Percentiles rank a stretch among this genome's conserved stretches.
Evolutionary conservation across 2,329 filamentous ascomycete genomes (phyloP).

Genomic region (Ilyonectria robusta): DNA sequence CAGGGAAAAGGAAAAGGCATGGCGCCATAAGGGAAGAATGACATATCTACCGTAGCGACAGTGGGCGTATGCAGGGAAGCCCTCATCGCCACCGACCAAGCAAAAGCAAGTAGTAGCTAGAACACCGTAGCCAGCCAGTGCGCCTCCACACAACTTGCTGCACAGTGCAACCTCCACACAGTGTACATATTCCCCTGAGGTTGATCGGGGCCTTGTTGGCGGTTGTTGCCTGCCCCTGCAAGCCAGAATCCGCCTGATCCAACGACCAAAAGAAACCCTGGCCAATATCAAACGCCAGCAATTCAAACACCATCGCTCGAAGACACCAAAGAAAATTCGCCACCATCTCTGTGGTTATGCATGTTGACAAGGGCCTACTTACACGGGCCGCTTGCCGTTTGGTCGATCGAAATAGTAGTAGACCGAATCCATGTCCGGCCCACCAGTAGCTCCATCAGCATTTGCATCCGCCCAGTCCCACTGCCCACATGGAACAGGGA

Average conservation of each 20-base stretch:
- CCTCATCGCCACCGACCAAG: conserved; percentile 2
- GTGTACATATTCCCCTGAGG: conserved; percentile 18
- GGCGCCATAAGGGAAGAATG: conserved; percentile 14
- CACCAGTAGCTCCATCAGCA: conserved; percentile 35
- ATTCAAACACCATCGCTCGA: conserved; percentile 11
- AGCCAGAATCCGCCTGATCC: conserved; percentile 2
- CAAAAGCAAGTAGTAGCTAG: neutral
- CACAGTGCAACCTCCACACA: conserved; percentile 27
- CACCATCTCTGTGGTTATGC: neutral
- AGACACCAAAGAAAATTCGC: neutral
- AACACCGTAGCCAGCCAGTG: conserved; percentile 10
- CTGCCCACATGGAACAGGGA: conserved; percentile 42
- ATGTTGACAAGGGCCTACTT: neutral
- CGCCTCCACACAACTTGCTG: neutral
- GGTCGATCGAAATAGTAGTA: conserved; percentile 32
- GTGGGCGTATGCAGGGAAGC: neutral
- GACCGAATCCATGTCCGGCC: conserved; percentile 41
- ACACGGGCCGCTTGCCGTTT: conserved; percentile 22
- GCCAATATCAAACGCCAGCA: conserved; percentile 5
- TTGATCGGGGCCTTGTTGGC: conserved; percentile 6
- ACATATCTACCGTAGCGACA: conserved; percentile 11
- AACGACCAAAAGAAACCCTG: neutral
- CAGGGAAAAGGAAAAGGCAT: neutral
- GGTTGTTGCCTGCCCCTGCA: conserved; percentile 23
- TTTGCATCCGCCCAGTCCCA: conserved; percentile 49